Evolutionary conservation across 208 protist species (phyloP).

Genomic region (Lotmaria passim): DNA sequence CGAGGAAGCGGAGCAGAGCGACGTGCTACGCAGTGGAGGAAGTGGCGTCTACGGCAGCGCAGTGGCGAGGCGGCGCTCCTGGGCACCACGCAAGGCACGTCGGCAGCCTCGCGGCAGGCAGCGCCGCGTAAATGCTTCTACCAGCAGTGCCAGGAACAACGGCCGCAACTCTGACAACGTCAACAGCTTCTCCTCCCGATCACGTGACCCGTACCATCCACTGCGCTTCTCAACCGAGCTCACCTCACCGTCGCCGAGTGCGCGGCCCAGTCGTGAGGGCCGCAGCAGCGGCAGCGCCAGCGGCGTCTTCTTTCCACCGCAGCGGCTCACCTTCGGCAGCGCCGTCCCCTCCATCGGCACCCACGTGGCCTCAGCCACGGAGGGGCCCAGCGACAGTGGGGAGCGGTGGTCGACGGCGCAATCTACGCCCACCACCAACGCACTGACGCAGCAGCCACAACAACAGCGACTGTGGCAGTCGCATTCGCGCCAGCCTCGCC

Average conservation of each 20-base stretch:
- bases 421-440: not conserved
- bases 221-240: constrained; percentile 5
- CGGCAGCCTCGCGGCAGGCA: constrained; percentile 3
- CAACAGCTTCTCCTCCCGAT: not conserved
- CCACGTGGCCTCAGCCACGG: not conserved
- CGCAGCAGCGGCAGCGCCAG: not conserved
- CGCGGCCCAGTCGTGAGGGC: not conserved
- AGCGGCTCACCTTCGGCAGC: constrained; percentile 33
- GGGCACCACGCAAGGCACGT: constrained; percentile 29
- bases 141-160: constrained; percentile 4
- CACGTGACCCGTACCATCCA: constrained; percentile 1
- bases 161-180: not conserved
- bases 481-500: not conserved
- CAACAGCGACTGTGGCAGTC: constrained; percentile 1
- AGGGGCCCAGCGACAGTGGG: constrained; percentile 7
- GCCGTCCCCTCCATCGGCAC: constrained; percentile 13
- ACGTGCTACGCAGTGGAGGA: not conserved
- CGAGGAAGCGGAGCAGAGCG: not conserved
- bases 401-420: constrained; percentile 22
- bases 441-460: not conserved
- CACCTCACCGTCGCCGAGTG: constrained; percentile 1
- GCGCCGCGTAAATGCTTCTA: constrained; percentile 3
- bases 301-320: constrained; percentile 12
- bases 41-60: constrained; percentile 34
- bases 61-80: constrained; percentile 26